Evolutionary conservation across 164 flowering plant genomes (phyloP), one percentile per base, ranked within the genome.

Genomic region (Hamamelis virginiana): DNA sequence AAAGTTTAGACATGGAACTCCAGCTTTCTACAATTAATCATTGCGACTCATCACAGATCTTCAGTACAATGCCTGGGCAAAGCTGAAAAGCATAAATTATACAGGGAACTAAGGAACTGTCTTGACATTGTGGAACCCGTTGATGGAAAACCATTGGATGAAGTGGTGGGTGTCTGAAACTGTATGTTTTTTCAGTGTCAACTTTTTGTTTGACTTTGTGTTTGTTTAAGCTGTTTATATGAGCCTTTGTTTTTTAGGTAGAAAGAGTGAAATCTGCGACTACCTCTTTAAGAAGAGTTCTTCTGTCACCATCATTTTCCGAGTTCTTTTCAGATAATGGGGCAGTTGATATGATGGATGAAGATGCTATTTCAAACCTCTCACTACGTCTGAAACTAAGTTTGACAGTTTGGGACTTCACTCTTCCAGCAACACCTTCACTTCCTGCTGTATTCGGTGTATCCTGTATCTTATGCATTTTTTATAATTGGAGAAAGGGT

Each of bases 401-500:
- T 75, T 76, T 95, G 80, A 95, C 96, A 28, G 92, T 95, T 51
- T 95, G 98, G 98, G 94, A 92, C 47, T 95, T 89, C 74, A 57
- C 75, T 55, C 86, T 95, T 67, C 98, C 98, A 25, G 71, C 64
- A 46, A 95, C 97, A 64, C 97, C 98, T 69, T 95, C 98, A 44
- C 92, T 95, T 64, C 97, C 98, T 61, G 97, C 98, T 69, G 97
- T 95, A 78, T 82, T 95, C 84, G 97, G 97, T 75, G 98, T 92
- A 92, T 95, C 98, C 97, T 88, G 26, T 15, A 38, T 61, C 25
- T 61, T 50, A 9, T 55, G 21, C n/a, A 38, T 56, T 38, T 60
- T 62, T 33, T 25, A 0, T 55, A 19, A 10, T 21, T 51, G 3
- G 9, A 27, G 16, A 41, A 62, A 46, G 15, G 44, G 23, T 11